Evolutionary conservation across 345 rosid genomes (phyloP), one percentile per base, ranked within the genome.

Genomic region (Stellera chamaejasme): DNA sequence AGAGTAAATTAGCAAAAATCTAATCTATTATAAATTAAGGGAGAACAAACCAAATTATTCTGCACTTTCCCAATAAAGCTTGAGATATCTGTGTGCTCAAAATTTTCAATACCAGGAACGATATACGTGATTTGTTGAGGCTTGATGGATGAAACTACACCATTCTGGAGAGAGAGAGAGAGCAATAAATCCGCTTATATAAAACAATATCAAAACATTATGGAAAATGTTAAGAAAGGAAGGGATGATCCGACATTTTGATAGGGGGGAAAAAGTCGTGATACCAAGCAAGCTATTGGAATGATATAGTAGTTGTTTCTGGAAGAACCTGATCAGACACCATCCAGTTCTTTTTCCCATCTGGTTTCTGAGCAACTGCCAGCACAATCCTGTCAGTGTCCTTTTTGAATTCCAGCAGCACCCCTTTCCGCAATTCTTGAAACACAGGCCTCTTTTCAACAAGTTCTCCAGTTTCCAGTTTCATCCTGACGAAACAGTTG

Each of bases 281-380:
- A 69, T 78, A 71, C 81, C 78, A 76, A 83, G 84, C 72, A 74
- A 69, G 71, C 79, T 73, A 75, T 56, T 67, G 67, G 72, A 79
- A 75, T 63, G 74, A 71, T 54, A 76, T 69, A 68, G 69, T 67
- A 73, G 74, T 58, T 56, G 67, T 63, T 76, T 69, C 58, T 51
- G 80, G 60, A 41, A 62, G 77, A 84, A 92, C 95, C 98, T 92
- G 95, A 87, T 92, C 99, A 67, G 73, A 70, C 80, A 92, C 99
- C 84, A 92, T 86, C 99, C 99, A 92, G 27, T 92, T 92, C 82
- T 86, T 88, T 74, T 92, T 92, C 58, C 99, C 96, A 74, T 88
- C 99, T 52, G 81, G 96, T 72, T 78, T 75, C 81, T 81, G 89
- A 48, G 84, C 75, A 51, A 92, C 91, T 10, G 94, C 99, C 42